Evolutionary conservation across 192 early-diverging fungal species (phyloP), one percentile per base, ranked within the genome.

Genomic region (Haplosporangium gracile): DNA sequence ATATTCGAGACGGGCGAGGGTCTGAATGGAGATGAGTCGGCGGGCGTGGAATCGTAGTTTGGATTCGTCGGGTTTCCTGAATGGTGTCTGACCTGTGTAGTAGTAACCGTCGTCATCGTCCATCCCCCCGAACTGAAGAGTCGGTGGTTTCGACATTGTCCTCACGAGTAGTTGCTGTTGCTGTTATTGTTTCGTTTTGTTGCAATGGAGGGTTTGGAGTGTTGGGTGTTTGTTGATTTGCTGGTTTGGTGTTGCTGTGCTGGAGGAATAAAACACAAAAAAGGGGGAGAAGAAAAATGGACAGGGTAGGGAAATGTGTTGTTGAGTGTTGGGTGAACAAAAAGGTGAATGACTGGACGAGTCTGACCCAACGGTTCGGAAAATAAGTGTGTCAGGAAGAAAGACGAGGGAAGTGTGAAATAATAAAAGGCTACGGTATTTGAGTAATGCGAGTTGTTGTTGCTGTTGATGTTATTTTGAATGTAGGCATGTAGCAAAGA

Each of bases 91-190:
- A 72, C 84, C 84, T 5, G 84, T 86, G 65, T 81, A 86, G 68
- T 86, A 86, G 72, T 81, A 86, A 68, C 84, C 84, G 36, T 86
- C 84, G 43, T 80, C 84, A 72, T 81, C 78, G 83, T 85, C 83
- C 75, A 85, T 77, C 45, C 75, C 74, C 73, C 83, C 78, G 57
- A 83, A 78, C 22, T 78, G 76, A 68, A 78, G 77, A 29, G 83
- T 73, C 57, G 82, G 77, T 76, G 73, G 83, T 68, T 77, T 79
- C 60, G 78, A 73, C 60, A 53, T 47, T 73, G 26, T 49, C 45
- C 26, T 42, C 9, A 29, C n/a, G 55, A 65, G 9, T 60, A 2
- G n/a, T 7, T 57, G n/a, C 2, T 26, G 9, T 60, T n/a, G 9
- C 8, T 60, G n/a, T 32, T 26, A 11, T 34, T 65, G 55, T 57